Base-by-base conservation (phyloP, 1,139 yeast species). In the Chernovozyma aurita region DNA sequence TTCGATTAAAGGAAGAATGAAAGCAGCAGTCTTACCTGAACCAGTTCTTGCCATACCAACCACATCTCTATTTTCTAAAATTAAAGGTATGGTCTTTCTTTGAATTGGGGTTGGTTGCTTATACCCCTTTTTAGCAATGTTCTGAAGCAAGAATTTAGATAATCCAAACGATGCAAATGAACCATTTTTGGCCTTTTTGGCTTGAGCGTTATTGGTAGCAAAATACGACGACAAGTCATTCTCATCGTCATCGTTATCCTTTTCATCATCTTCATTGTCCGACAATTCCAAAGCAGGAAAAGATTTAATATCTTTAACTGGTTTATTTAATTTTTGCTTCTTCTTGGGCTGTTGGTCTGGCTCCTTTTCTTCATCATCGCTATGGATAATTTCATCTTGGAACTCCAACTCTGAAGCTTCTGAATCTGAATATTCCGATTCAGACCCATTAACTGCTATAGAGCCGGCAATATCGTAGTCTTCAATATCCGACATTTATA, bases 1-100 rank as follows among this genome's bases (percentile, higher is more conserved):
- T 52, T 94, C 97, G 47, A 94, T 73, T 66, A 94, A 74, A 2
- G 99, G 99, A 40, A 94, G 65, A n/a, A 87, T 78, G 57, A 94
- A 94, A 1, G 98, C 98, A 4, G 97, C 97, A 0, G 99, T 94
- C 57, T 94, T 94, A 70, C 99, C 99, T 24, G 96, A 85, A 51
- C 99, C 99, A 1, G 99, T 94, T 53, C 97, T 76, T 16, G 99
- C 99, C 96, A 94, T 94, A 52, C 97, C 99, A 16, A 94, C 98
- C 25, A 94, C 95, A 63, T 94, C 98, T 53, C 95, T 73, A 41
- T 79, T 83, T 40, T 85, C 90, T 66, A 92, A 67, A 39, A 92
- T 81, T 40, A 88, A 69, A 1, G 98, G 98, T 40, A 94, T 86
- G 3, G 98, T 82, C 55, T 90, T 90, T 44, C 98, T 73, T 63